Base-by-base conservation (phyloP, 2,329 filamentous ascomycete species). In the Claviceps pusilla region DNA sequence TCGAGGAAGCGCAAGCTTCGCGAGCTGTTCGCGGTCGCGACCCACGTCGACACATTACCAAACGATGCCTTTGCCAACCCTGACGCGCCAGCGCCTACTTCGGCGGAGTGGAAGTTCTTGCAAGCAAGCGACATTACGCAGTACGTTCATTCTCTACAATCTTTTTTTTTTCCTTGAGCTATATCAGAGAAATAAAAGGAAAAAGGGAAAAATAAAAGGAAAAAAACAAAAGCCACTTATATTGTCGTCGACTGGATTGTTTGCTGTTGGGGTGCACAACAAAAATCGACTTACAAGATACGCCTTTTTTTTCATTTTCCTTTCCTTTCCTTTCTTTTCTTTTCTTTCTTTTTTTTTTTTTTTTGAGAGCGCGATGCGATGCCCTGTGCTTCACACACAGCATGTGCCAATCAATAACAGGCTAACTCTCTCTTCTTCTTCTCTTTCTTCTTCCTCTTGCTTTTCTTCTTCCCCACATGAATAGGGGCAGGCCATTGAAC, bases 1-100 rank as follows among this genome's bases (percentile, higher is more conserved):
- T 88, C 86, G 77, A 86, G 87, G 72, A 93, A 94, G 80, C 84
- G 88, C 71, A 94, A 94, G 77, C 79, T 95, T 68, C 84, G 85
- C 69, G 86, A 93, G 74, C 79, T 95, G 64, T 95, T 86, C 75
- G 78, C 79, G 63, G 80, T 87, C 77, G 84, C 87, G 75, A 86
- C 85, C 69, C 81, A 83, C 69, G 71, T 76, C 65, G 75, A 81
- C 69, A 72, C 74, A 68, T 74, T 83, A 63, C 79, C 80, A 63
- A 76, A 78, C 66, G 71, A 76, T 69, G 73, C 75, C 68, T 74
- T 79, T 66, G 73, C 73, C 63, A 76, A 77, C 60, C 69, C 72
- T 60, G 78, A 82, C 75, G 76, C 76, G 73, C 74, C 73, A 56
- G 71, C 75, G 56, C 67, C 71, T 65, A 75, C 73, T 54, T 61